Base-by-base conservation (phyloP, 768 basidiomycete genomes). In the Phanerochaete sordida region DNA sequence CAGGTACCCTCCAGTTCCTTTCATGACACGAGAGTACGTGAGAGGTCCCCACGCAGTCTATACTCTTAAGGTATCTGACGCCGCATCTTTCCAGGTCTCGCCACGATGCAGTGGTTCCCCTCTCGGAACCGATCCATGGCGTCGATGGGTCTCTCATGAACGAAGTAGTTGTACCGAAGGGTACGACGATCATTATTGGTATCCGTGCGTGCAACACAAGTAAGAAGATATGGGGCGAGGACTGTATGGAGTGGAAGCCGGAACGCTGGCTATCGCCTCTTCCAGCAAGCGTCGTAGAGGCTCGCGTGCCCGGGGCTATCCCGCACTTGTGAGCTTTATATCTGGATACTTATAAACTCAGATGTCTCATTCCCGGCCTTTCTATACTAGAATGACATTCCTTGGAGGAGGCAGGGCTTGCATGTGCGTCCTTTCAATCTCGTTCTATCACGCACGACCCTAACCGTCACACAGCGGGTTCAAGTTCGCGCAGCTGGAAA, bases 171-270 rank as follows among this genome's bases (percentile, higher is more conserved):
- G 67, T 81, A 6, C 60, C 78, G 1, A 75, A 76, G 59, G 79
- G 76, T 19, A 75, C 76, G 0, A 54, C 61, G 1, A 61, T 83
- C 13, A 69, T 70, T 16, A 63, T 78, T 9, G 73, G 79, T 1
- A 69, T 79, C 33, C 64, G 67, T 21, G 67, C 67, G 39, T 69
- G 82, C 28, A 81, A 83, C 63, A 63, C 69, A 11, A 73, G 75
- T 5, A 71, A 73, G 33, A 68, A 63, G 0, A 62, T 79, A 11
- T 83, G 80, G 76, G 82, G 83, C 2, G 57, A 70, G 1, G 74
- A 78, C 30, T 76, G 78, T 2, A 70, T 65, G 16, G 69, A 73
- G 33, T 81, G 80, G 61, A 70, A 70, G 15, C 81, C 79, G 1
- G 70, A 74, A 26, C 73, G 80, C 2, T 82, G 81, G 80, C 58